Base-by-base conservation (phyloP, 2,329 filamentous ascomycete species). In the Beauveria scarabaeidicola region DNA sequence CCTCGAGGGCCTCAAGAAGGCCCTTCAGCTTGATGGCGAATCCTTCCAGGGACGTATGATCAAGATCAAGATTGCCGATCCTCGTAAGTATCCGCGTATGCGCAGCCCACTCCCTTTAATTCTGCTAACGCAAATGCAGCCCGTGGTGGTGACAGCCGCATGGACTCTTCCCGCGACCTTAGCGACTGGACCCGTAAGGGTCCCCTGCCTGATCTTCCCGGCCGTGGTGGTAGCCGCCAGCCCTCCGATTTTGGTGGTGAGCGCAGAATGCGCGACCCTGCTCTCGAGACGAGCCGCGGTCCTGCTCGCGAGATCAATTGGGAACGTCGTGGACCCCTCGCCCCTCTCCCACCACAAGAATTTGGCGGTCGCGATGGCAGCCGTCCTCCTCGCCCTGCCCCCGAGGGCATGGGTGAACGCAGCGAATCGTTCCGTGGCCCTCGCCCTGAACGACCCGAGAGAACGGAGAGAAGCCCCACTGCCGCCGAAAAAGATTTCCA, bases 1-100 rank as follows among this genome's bases (percentile, higher is more conserved):
- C 55, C 78, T 94, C 48, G 93, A 97, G 53, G 93, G 93, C 61
- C 79, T 99, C 69, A 95, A 96, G 80, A 88, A 91, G 76, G 94
- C 94, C 60, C 82, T 99, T 64, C 84, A 86, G 61, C 82, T 94
- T 64, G 92, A 92, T 69, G 90, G 91, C 68, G 81, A 85, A 62
- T 86, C 84, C 61, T 92, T 97, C 74, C 88, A 95, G 73, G 91
- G 91, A 67, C 88, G 94, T 66, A 89, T 87, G 70, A 91, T 99
- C 73, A 87, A 91, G 72, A 88, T 97, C 72, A 97, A 92, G 79
- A 87, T 99, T 71, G 95, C 94, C 55, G 95, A 99, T 78, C 94
- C 94, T 74, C 93, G 94, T 99, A 88, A 76, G 91, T 68, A 36
- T 21, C 27, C 15, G 25, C 36, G 19, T 53, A 40, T 25, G 23